phyloP scores from a whole-genome alignment of 2,329 filamentous ascomycete species.

The Aspergillus hiratsukae region DNA sequence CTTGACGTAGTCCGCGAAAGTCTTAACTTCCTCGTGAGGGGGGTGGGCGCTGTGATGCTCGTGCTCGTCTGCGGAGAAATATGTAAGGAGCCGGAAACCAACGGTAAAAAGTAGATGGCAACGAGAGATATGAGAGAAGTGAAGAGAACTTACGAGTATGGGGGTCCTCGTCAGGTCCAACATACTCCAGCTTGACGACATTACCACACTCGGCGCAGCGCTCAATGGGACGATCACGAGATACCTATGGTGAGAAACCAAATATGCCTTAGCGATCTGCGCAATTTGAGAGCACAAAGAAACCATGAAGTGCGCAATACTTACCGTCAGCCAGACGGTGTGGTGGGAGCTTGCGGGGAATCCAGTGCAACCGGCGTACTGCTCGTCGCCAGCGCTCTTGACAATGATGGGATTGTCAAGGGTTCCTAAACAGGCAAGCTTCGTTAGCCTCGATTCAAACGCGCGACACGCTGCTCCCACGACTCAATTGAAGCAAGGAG shows the following conservation, averaged over 20 bases:
- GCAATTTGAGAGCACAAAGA: background rate
- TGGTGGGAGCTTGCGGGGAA: slow-evolving; percentile 86
- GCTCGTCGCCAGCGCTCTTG: slow-evolving; percentile 89
- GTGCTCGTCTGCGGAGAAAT: slow-evolving; percentile 35
- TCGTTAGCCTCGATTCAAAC: background rate
- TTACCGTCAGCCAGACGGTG: slow-evolving; percentile 84
- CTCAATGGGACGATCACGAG: slow-evolving; percentile 83
- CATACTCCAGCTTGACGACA: slow-evolving; percentile 97
- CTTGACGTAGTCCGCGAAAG: slow-evolving; percentile 92
- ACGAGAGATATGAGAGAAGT: background rate
- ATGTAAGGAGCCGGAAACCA: background rate
- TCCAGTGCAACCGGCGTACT: slow-evolving; percentile 95
- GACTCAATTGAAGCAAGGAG: background rate
- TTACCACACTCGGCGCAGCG: slow-evolving; percentile 96
- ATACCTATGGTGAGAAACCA: slow-evolving; percentile 54
- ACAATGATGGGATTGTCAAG: slow-evolving; percentile 85
- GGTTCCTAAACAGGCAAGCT: slow-evolving; percentile 57
- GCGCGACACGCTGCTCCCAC: background rate
- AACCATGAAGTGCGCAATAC: slow-evolving; percentile 31
- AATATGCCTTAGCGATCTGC: background rate
- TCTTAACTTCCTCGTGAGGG: slow-evolving; percentile 79
- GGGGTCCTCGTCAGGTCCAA: slow-evolving; percentile 73
- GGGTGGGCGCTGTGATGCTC: slow-evolving; percentile 44
- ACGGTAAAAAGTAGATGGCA: background rate
- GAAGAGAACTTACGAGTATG: slow-evolving; percentile 47